These are phyloP conservation scores for Floccularia luteovirens DNA, from an alignment of 768 basidiomycete species.

Conservation along the genomic window DNA sequence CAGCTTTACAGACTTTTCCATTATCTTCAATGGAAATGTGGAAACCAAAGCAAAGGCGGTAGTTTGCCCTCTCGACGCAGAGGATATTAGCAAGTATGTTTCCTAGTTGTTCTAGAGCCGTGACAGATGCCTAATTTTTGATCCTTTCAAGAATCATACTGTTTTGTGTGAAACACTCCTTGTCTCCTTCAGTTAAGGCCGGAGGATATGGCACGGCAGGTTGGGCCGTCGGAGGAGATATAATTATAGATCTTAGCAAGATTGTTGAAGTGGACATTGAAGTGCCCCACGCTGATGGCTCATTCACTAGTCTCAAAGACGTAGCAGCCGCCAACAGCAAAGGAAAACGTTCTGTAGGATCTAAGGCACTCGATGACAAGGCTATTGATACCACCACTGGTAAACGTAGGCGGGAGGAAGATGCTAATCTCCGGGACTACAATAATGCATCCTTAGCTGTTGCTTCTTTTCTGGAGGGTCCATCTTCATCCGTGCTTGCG, in stretches of 20 bases:
- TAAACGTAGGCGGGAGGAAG: slow-evolving; percentile 55
- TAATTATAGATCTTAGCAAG: slow-evolving; percentile 74
- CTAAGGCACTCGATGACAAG: slow-evolving; percentile 8
- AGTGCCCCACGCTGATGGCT: slow-evolving; percentile 39
- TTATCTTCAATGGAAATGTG: slow-evolving; percentile 76
- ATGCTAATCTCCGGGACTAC: slow-evolving; percentile 42
- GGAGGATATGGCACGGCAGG: slow-evolving; percentile 91
- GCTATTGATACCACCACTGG: no score
- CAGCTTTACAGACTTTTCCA: slow-evolving; percentile 40
- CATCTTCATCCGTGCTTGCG: slow-evolving; percentile 16
- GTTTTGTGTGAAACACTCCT: slow-evolving; percentile 64
- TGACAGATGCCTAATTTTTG: slow-evolving; percentile 1
- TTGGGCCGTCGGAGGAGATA: slow-evolving; percentile 81
- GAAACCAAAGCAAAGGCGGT: slow-evolving; percentile 52
- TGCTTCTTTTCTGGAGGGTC: slow-evolving; percentile 39
- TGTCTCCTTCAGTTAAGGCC: slow-evolving; percentile 78
- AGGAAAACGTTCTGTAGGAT: slow-evolving; percentile 34
- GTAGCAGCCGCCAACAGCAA: slow-evolving; percentile 45
- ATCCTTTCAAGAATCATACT: slow-evolving; percentile 42
- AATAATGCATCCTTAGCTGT: slow-evolving; percentile 48
- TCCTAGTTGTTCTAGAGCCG: not conserved
- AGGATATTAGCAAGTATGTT: slow-evolving; percentile 77
- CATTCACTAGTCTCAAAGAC: slow-evolving; percentile 55
- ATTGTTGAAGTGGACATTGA: slow-evolving; percentile 67
- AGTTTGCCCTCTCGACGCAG: slow-evolving; percentile 67